Evolutionary conservation across 73 alveolate species (phyloP).

Genomic region (Paramecium biaurelia): DNA sequence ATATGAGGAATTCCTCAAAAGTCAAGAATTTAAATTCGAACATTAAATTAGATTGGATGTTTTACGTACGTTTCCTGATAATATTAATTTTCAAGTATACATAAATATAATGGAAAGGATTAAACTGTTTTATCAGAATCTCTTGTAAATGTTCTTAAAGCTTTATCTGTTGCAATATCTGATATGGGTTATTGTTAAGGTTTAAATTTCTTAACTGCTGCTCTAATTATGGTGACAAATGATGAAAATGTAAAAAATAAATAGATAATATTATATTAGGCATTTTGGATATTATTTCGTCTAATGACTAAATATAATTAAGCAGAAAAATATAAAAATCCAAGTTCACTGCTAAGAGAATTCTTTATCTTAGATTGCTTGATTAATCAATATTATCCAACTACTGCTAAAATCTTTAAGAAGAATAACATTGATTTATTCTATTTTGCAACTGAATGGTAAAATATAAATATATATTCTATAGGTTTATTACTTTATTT

Average conservation of each 20-base stretch:
- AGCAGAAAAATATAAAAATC: constrained; percentile 23
- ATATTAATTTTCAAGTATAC: not conserved
- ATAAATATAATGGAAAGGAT: not conserved
- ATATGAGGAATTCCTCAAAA: constrained; percentile 20
- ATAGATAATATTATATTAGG: not conserved
- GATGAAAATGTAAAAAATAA: constrained; percentile 8
- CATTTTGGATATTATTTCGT: constrained; percentile 32
- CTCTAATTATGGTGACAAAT: constrained; percentile 26
- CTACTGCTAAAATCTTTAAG: not conserved
- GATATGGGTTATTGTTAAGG: constrained; percentile 53
- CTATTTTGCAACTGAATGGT: constrained; percentile 49
- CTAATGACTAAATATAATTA: constrained; percentile 21
- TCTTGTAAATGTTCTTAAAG: constrained; percentile 24
- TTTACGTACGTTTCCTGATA: constrained; percentile 17
- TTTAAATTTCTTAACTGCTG: constrained; percentile 23
- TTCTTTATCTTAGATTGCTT: not conserved
- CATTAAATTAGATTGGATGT: constrained; percentile 31
- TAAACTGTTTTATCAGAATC: constrained; percentile 5
- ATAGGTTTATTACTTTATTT: constrained; percentile 14
- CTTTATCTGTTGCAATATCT: not conserved
- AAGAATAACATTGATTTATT: not conserved
- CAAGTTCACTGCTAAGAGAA: not conserved
- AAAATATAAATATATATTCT: not conserved
- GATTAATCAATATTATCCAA: not conserved
- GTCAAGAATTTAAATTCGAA: not conserved